These are phyloP conservation scores for Xylariales sp. DNA, from an alignment of 2,329 filamentous ascomycete species.

Conservation along the genomic window DNA sequence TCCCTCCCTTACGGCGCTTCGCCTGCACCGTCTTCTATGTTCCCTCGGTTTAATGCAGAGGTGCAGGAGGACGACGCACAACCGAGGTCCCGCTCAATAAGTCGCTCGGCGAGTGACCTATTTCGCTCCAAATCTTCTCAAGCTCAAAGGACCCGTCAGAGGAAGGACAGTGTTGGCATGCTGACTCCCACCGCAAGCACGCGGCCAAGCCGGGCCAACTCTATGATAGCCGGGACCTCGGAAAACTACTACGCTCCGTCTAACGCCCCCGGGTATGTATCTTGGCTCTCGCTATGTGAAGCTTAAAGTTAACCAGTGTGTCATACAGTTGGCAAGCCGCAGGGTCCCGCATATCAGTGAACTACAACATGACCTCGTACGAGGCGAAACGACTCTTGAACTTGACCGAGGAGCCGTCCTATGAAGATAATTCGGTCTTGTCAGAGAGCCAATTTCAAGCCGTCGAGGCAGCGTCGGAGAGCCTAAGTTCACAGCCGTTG, in stretches of 20 bases:
- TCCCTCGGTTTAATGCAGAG: constrained; percentile 7
- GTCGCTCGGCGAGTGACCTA: constrained; percentile 23
- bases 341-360: constrained; percentile 33
- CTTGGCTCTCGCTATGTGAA: constrained; percentile 1
- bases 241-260: constrained; percentile 15
- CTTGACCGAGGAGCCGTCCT: constrained; percentile 28
- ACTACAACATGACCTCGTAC: constrained; percentile 40
- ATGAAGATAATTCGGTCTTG: constrained; percentile 28
- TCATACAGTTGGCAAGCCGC: constrained; percentile 23
- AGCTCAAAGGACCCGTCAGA: constrained; percentile 16
- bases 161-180: constrained; percentile 26
- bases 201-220: constrained; percentile 26
- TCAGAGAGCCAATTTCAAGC: constrained; percentile 31
- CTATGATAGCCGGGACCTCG: constrained; percentile 23
- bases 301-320: not conserved
- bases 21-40: constrained; percentile 15
- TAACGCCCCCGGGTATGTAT: constrained; percentile 14
- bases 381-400: constrained; percentile 40
- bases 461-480: constrained; percentile 32
- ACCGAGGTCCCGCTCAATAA: constrained; percentile 9
- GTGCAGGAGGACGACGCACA: not conserved
- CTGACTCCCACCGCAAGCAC: constrained; percentile 16
- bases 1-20: constrained; percentile 20
- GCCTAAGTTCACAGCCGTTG: constrained; percentile 25
- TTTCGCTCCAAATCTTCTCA: constrained; percentile 33